Conservation (phyloP, 1,284 basidiomycete genomes). For the Papiliotrema fonsecae region DNA sequence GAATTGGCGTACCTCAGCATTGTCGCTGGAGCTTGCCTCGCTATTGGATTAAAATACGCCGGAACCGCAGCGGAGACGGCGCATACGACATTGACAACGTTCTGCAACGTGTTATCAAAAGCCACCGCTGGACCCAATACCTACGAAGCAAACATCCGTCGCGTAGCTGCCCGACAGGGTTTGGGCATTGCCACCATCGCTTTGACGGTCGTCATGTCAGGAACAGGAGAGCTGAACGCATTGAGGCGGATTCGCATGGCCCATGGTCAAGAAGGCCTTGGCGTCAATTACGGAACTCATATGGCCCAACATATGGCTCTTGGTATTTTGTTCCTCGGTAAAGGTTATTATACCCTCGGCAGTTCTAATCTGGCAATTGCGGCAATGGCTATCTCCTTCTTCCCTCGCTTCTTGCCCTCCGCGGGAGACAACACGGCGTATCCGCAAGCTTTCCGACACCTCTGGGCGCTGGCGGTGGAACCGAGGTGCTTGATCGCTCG, state of each 20-base stretch:
- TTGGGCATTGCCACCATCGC: conserved; percentile 81
- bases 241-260: conserved; percentile 82
- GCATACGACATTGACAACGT: conserved; percentile 71
- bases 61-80: conserved; percentile 85
- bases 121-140: conserved; percentile 55
- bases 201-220: conserved; percentile 88
- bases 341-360: conserved; percentile 86
- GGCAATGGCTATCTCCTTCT: conserved; percentile 82
- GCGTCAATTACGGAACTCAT: conserved; percentile 81
- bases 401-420: conserved; percentile 73
- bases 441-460: conserved; percentile 85
- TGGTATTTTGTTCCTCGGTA: conserved; percentile 89
- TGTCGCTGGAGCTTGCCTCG: conserved; percentile 83
- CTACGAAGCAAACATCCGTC: conserved; percentile 79
- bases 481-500: conserved; percentile 85
- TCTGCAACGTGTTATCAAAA: conserved; percentile 66
- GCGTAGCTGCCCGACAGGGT: conserved; percentile 79
- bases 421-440: conserved; percentile 86
- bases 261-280: conserved; percentile 79
- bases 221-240: conserved; percentile 88
- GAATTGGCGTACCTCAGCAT: conserved; percentile 87
- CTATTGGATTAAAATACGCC: conserved; percentile 85
- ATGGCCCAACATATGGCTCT: conserved; percentile 87
- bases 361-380: conserved; percentile 88
- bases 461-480: conserved; percentile 94